phyloP scores from a whole-genome alignment of 257 asterid species.

The Leptodermis oblonga region DNA sequence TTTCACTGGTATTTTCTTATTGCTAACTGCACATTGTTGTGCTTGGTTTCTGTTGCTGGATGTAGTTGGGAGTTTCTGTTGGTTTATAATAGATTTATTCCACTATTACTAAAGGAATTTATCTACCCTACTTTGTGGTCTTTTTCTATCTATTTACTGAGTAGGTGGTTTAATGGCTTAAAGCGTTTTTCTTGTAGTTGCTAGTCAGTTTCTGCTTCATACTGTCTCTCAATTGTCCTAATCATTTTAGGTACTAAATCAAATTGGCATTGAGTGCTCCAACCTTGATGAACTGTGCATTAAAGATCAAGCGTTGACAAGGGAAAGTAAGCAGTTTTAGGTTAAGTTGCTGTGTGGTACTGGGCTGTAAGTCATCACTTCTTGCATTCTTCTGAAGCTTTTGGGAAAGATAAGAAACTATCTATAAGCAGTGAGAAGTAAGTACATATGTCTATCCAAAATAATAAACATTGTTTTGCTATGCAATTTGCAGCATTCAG shows the following conservation, averaged over 20 bases:
- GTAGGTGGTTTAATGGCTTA: not conserved
- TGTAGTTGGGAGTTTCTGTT: not conserved
- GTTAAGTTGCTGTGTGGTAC: slow-evolving; percentile 18
- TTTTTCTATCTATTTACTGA: not conserved
- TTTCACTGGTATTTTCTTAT: not conserved
- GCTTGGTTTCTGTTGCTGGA: not conserved
- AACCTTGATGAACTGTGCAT: slow-evolving; percentile 71
- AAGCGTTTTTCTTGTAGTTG: not conserved
- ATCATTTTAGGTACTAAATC: slow-evolving; percentile 50
- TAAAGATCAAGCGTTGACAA: slow-evolving; percentile 78
- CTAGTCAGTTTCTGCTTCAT: slow-evolving; percentile 1
- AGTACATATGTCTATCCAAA: not conserved
- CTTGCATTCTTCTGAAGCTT: slow-evolving; percentile 54
- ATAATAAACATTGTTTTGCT: slow-evolving; percentile 25
- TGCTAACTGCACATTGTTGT: not conserved
- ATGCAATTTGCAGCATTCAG: slow-evolving; percentile 45
- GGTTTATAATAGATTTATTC: not conserved
- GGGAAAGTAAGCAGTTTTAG: slow-evolving; percentile 59
- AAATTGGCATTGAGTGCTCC: slow-evolving; percentile 54
- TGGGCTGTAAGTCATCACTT: slow-evolving; percentile 78
- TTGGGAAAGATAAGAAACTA: slow-evolving; percentile 44
- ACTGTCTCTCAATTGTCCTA: slow-evolving; percentile 10
- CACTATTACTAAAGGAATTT: not conserved
- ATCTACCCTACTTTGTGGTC: not conserved
- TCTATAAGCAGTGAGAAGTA: slow-evolving; percentile 65